Evolutionary conservation across 192 early-diverging fungal genomes (phyloP).

Genomic region (Umbelopsis sp.): DNA sequence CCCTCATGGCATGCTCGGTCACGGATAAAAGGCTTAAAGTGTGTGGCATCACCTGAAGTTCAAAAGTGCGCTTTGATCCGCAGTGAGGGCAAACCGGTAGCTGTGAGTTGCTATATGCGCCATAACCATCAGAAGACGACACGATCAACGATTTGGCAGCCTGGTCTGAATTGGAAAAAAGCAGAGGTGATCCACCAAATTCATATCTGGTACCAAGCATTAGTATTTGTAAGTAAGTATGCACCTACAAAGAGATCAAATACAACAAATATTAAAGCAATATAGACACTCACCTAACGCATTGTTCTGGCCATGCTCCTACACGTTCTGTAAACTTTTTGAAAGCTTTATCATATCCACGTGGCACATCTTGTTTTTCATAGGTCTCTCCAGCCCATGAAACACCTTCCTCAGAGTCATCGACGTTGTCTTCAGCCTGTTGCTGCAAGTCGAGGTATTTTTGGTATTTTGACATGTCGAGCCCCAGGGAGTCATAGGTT

Average conservation of each 20-base stretch:
- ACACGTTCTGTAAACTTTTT: slow-evolving; percentile 77
- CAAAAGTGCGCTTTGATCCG: slow-evolving; percentile 71
- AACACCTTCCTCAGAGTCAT: slow-evolving; percentile 29
- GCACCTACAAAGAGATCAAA: background rate
- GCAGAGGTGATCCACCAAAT: slow-evolving; percentile 66
- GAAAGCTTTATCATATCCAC: slow-evolving; percentile 79
- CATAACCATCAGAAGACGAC: slow-evolving; percentile 21
- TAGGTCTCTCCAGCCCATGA: slow-evolving; percentile 83
- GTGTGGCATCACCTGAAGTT: slow-evolving; percentile 93
- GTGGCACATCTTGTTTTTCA: slow-evolving; percentile 70
- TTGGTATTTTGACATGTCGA: slow-evolving; percentile 42
- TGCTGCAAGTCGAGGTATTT: slow-evolving; percentile 46
- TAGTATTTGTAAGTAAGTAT: background rate
- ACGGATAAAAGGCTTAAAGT: slow-evolving; percentile 72
- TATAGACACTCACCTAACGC: slow-evolving; percentile 63
- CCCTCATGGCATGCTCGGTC: slow-evolving; percentile 43
- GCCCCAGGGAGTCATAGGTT: slow-evolving; percentile 31
- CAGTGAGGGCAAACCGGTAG: slow-evolving; percentile 72
- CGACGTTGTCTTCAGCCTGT: slow-evolving; percentile 31
- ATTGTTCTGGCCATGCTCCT: slow-evolving; percentile 78
- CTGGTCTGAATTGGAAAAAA: slow-evolving; percentile 62
- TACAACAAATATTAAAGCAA: slow-evolving; percentile 8
- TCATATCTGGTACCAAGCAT: slow-evolving; percentile 52
- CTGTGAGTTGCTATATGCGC: slow-evolving; percentile 36
- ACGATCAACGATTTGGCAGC: slow-evolving; percentile 43